phyloP scores from a whole-genome alignment of 441 rosid genomes.

The Erodium trifolium region DNA sequence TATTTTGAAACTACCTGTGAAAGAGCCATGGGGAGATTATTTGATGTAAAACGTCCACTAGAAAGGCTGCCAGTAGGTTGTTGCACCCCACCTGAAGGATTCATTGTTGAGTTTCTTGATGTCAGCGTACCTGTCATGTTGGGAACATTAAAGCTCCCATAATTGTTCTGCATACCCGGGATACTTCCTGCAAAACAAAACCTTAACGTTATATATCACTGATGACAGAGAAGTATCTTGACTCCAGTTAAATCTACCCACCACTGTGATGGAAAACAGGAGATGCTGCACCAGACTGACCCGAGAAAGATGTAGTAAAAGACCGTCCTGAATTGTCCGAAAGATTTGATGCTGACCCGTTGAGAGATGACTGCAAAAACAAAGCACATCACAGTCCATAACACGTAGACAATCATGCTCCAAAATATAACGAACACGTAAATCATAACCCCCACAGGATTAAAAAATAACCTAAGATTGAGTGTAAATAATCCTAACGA shows the following conservation, averaged over 20 bases:
- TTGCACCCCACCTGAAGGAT: conserved; percentile 71
- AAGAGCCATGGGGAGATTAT: conserved; percentile 69
- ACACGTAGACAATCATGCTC: conserved; percentile 1
- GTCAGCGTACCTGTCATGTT: conserved; percentile 56
- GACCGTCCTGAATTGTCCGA: conserved; percentile 70
- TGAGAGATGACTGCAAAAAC: conserved; percentile 67
- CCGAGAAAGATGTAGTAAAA: conserved; percentile 75
- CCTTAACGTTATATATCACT: conserved; percentile 16
- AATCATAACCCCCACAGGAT: not conserved
- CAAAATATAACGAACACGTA: not conserved
- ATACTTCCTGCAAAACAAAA: conserved; percentile 44
- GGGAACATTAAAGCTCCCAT: conserved; percentile 72
- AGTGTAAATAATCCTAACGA: not conserved
- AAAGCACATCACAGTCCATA: conserved; percentile 17
- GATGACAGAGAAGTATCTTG: conserved; percentile 8
- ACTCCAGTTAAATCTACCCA: conserved; percentile 29
- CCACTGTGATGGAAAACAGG: conserved; percentile 71
- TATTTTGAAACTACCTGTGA: conserved; percentile 56
- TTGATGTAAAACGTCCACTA: conserved; percentile 71
- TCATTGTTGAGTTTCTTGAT: conserved; percentile 63
- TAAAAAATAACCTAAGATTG: not conserved
- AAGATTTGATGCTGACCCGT: conserved; percentile 75
- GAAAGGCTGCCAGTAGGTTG: conserved; percentile 75
- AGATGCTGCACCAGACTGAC: conserved; percentile 77
- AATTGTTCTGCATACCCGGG: conserved; percentile 72